A percentile compares a stretch with the other conserved stretches of the same genome.
These are phyloP conservation scores for Aspergillus pseudoglaucus DNA, from an alignment of 2,329 filamentous ascomycete genomes.

Conservation along the genomic window DNA sequence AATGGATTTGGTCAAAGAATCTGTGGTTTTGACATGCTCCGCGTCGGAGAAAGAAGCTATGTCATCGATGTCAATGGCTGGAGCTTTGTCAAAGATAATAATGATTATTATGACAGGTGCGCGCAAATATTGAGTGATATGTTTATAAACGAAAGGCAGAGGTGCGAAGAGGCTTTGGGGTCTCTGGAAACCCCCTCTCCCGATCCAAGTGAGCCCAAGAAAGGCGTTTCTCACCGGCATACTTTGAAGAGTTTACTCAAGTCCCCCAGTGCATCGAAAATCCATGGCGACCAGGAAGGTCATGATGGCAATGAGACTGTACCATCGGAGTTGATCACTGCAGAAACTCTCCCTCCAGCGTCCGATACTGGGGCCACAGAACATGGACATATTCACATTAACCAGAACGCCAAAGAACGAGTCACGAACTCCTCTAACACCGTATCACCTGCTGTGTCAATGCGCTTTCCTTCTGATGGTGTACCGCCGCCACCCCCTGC, in stretches of 20 bases:
- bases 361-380: conserved; percentile 26
- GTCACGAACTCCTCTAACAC: conserved; percentile 16
- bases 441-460: conserved; percentile 20
- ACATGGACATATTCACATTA: conserved; percentile 8
- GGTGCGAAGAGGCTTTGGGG: conserved; percentile 28
- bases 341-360: conserved; percentile 28
- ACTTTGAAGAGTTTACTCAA: conserved; percentile 56
- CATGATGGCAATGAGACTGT: conserved; percentile 35
- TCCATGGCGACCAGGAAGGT: conserved; percentile 44
- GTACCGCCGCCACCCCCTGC: conserved; percentile 51
- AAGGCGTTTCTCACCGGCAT: conserved; percentile 40
- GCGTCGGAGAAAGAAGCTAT: conserved; percentile 83
- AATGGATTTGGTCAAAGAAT: conserved; percentile 89
- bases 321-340: conserved; percentile 39
- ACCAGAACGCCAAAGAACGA: conserved; percentile 16
- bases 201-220: conserved; percentile 30
- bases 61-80: conserved; percentile 99
- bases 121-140: conserved; percentile 79
- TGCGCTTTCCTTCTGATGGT: conserved; percentile 19
- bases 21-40: conserved; percentile 89
- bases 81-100: conserved; percentile 99
- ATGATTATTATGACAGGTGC: conserved; percentile 93
- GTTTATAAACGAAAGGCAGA: conserved; percentile 69
- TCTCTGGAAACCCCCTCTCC: conserved; percentile 27
- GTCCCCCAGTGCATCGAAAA: conserved; percentile 58